Evolutionary conservation across 2,329 filamentous ascomycete species (phyloP).

Genomic region (Trichoderma aggressivum): DNA sequence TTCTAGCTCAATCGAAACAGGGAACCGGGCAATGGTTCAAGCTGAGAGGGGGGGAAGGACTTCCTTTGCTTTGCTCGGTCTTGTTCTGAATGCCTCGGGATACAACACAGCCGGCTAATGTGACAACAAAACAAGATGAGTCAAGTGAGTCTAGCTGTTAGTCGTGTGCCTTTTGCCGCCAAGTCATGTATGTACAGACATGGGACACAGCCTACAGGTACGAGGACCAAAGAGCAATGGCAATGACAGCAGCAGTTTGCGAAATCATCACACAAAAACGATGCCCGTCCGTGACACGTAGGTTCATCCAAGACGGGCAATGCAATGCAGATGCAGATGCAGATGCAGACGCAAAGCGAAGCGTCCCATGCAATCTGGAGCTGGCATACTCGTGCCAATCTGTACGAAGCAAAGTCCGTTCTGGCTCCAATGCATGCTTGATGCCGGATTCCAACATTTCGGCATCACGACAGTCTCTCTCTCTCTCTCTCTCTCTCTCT

Average conservation of each 20-base stretch:
- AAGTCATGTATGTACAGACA: not conserved
- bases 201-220: not conserved
- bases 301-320: not conserved
- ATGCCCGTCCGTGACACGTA: conserved; percentile 5
- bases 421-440: conserved; percentile 10
- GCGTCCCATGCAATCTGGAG: not conserved
- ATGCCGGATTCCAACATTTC: conserved; percentile 13
- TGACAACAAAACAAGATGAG: not conserved
- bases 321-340: not conserved
- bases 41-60: not conserved
- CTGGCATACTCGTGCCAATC: not conserved
- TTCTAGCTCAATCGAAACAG: not conserved
- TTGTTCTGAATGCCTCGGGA: not conserved
- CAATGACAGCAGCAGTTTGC: not conserved
- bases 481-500: no score
- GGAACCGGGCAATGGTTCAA: not conserved
- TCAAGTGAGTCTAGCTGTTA: not conserved
- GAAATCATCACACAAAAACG: not conserved
- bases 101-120: not conserved
- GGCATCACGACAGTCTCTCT: not conserved
- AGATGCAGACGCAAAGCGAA: not conserved
- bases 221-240: not conserved
- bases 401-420: not conserved
- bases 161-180: not conserved
- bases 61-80: not conserved